These are phyloP conservation scores for Starmerella gropengiesseri DNA, from an alignment of 805 yeast genomes.

Conservation along the genomic window DNA sequence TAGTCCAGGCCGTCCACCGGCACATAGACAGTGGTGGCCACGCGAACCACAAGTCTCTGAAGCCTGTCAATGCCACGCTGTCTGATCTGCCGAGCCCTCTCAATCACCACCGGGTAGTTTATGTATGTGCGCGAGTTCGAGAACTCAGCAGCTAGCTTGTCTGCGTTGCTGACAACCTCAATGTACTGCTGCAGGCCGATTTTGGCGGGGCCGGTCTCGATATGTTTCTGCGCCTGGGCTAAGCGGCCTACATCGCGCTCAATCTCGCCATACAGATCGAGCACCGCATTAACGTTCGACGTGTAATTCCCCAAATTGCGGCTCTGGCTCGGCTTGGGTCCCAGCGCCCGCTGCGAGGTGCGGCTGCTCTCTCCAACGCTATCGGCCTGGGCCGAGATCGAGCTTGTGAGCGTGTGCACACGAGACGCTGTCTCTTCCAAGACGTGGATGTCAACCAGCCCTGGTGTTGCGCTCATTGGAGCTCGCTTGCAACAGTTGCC, in stretches of 20 bases:
- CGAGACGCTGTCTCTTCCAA: conserved; percentile 60
- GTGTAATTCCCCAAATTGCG: conserved; percentile 33
- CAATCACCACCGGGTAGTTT: conserved; percentile 20
- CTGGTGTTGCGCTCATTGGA: conserved; percentile 11
- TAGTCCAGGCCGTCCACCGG: conserved; percentile 40
- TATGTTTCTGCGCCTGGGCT: conserved; percentile 17
- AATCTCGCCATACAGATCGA: conserved; percentile 25
- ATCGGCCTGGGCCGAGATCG: conserved; percentile 46
- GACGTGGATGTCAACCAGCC: conserved; percentile 52
- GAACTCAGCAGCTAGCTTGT: conserved; percentile 6
- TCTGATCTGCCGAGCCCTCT: conserved; percentile 12
- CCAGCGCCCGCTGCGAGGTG: conserved; percentile 50
- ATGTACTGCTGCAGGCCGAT: conserved; percentile 15
- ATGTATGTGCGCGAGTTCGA: conserved; percentile 21
- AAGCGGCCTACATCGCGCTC: conserved; percentile 35
- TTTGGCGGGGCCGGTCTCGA: conserved; percentile 21
- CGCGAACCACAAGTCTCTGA: conserved; percentile 24
- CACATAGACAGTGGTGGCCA: conserved; percentile 35
- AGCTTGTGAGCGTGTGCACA: conserved; percentile 44
- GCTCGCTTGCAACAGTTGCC: neutral
- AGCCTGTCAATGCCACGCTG: conserved; percentile 12
- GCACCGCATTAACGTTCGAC: conserved; percentile 23
- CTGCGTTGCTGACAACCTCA: conserved; percentile 8
- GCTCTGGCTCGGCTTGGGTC: conserved; percentile 60
- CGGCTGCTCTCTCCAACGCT: conserved; percentile 44